Percentiles rank a stretch among this genome's conserved stretches.
phyloP scores from a whole-genome alignment of 805 yeast species.

The Saturnispora sanitii region DNA sequence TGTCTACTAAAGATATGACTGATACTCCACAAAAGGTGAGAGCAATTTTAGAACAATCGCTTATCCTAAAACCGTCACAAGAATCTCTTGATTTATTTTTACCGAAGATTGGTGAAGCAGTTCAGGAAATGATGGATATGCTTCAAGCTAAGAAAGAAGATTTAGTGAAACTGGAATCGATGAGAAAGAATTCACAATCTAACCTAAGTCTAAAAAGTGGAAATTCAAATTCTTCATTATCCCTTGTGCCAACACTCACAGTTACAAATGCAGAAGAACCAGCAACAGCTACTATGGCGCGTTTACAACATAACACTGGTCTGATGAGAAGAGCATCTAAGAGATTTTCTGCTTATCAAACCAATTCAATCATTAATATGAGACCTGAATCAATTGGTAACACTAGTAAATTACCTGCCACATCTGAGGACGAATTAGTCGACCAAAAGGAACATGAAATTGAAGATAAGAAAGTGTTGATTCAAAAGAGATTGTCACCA shows the following conservation, averaged over 20 bases:
- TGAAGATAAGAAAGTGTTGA: slow-evolving; percentile 12
- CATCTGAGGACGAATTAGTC: slow-evolving; percentile 20
- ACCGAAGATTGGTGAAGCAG: slow-evolving; percentile 79
- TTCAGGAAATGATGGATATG: slow-evolving; percentile 68
- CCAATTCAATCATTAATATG: slow-evolving; percentile 24
- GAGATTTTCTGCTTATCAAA: slow-evolving; percentile 85
- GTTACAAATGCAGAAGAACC: background rate
- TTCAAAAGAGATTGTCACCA: slow-evolving; percentile 5
- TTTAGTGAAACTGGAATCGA: slow-evolving; percentile 12
- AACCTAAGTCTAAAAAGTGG: background rate
- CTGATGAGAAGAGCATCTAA: slow-evolving; percentile 89
- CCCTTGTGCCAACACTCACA: background rate
- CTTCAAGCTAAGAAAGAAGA: slow-evolving; percentile 69
- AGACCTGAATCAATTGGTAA: slow-evolving; percentile 2
- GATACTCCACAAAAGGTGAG: slow-evolving; percentile 84
- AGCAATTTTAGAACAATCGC: slow-evolving; percentile 71
- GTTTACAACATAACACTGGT: slow-evolving; percentile 73
- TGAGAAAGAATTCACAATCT: slow-evolving; percentile 4
- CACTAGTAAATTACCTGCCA: slow-evolving; percentile 14
- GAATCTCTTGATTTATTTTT: slow-evolving; percentile 68
- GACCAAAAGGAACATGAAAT: slow-evolving; percentile 20
- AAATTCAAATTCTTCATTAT: background rate
- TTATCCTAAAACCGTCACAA: slow-evolving; percentile 78
- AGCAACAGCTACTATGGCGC: slow-evolving; percentile 51
- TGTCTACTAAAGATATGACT: slow-evolving; percentile 74